A percentile compares a stretch with the other conserved stretches of the same genome.
These are phyloP conservation scores for Neurospora sp. DNA, from an alignment of 2,329 filamentous ascomycete species.

Conservation along the genomic window DNA sequence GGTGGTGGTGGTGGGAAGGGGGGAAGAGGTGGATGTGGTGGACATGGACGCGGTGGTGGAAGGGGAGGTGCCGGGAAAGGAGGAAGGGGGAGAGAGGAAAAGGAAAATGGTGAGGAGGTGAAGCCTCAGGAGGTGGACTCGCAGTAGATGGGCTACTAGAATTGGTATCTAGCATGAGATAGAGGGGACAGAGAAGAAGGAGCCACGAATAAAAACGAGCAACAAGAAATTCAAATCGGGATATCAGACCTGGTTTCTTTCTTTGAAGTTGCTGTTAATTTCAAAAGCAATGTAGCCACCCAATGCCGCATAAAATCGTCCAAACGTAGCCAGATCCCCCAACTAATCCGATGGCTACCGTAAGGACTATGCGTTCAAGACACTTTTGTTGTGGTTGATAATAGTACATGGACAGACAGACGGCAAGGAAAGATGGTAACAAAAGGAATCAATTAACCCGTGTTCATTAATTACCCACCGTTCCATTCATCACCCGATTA, in stretches of 20 bases:
- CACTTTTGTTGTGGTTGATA: background rate
- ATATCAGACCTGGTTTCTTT: background rate
- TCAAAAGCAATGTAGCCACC: background rate
- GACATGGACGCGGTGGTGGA: constrained; percentile 1
- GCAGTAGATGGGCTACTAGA: background rate
- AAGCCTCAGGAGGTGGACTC: background rate
- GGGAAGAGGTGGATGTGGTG: constrained; percentile 13
- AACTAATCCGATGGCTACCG: background rate
- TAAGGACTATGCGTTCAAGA: background rate
- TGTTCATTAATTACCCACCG: background rate
- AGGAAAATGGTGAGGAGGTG: background rate
- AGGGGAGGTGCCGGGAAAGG: background rate
- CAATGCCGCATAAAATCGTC: background rate
- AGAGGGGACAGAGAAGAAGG: background rate
- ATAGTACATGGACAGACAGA: background rate
- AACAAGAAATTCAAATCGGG: background rate
- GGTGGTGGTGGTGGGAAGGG: constrained; percentile 18
- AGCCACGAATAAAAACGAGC: background rate
- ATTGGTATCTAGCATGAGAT: background rate
- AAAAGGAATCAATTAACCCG: background rate
- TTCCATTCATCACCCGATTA: background rate
- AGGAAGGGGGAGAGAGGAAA: background rate
- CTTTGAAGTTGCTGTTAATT: background rate
- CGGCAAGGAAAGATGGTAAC: background rate
- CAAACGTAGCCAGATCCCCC: background rate